phyloP scores from a whole-genome alignment of 352 stramenopile species.

The Phytophthora sojae region DNA sequence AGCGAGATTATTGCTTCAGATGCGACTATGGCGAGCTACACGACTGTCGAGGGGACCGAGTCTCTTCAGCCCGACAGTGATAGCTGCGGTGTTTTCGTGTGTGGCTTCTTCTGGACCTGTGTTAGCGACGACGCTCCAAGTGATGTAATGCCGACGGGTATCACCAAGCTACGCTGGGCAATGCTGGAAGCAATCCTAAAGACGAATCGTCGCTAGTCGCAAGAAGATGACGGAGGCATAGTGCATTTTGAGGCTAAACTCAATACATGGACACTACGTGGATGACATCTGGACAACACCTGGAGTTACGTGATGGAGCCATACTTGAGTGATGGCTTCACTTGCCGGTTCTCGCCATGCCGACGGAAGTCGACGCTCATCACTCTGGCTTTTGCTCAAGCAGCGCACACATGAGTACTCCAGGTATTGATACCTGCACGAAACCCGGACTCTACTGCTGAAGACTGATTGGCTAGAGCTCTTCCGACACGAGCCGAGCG shows the following conservation, averaged over 20 bases:
- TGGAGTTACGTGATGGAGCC: background rate
- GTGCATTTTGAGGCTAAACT: constrained; percentile 2
- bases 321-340: too few species aligned
- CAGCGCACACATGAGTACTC: too few species aligned
- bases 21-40: background rate
- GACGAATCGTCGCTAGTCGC: constrained; percentile 7
- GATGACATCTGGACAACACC: constrained; percentile 6
- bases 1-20: background rate
- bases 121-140: constrained; percentile 3
- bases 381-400: too few species aligned
- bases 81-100: constrained; percentile 19
- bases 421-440: too few species aligned
- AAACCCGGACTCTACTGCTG: too few species aligned
- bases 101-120: constrained; percentile 4
- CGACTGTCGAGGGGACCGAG: background rate
- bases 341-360: too few species aligned
- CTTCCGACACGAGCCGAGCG: too few species aligned
- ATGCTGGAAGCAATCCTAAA: constrained; percentile 5
- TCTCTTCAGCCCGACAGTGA: constrained; percentile 12
- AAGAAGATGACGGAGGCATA: background rate
- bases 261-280: constrained; percentile 16
- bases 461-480: too few species aligned
- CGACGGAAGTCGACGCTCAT: too few species aligned
- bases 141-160: background rate
- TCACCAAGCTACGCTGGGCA: constrained; percentile 3